Evolutionary conservation across 176 grass and related monocot genomes (phyloP), one percentile per base, ranked within the genome.

Genomic region (Pharus latifolius): DNA sequence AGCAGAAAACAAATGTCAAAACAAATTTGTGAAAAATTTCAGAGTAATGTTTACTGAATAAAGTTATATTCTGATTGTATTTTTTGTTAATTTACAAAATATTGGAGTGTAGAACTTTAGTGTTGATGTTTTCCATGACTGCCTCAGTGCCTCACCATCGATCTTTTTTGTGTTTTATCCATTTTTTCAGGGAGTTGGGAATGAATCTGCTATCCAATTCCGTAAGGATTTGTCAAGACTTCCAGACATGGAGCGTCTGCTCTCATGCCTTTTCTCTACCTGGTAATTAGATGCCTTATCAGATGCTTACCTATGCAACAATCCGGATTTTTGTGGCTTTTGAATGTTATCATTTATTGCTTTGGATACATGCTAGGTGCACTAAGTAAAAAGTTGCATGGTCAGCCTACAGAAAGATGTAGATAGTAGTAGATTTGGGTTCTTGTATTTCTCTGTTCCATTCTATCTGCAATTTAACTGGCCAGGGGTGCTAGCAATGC

Each of bases 171-270:
- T 15, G 22, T 25, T 83, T 68, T 22, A 72, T 24, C 29, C 17
- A 50, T 80, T 17, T 67, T 86, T 83, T 50, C 72, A 97, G 93
- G 89, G 77, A 80, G 74, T 29, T 72, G 89, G 89, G 10, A 70
- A 68, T 80, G 73, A 73, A 45, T 78, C 51, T 48, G 82, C 83
- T 49, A 63, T 87, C 47, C 80, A 81, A 63, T 90, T 98, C 15
- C 78, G 84, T 55, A 98, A 93, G 72, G 87, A 85, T 67, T 56
- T 98, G 69, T 88, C 75, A 48, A 85, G 75, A 47, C 83, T 93
- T 13, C 83, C 81, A 80, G 94, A 98, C 45, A 92, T 98, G 89
- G 94, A 98, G 51, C 87, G 94, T 14, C 72, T 98, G 28, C 83
- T 98, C 70, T 70, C 94, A 54, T 89, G 72, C 38, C 94, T 93